Conservation (phyloP, 75 land plant genomes). For the Selaginella moellendorffii region DNA sequence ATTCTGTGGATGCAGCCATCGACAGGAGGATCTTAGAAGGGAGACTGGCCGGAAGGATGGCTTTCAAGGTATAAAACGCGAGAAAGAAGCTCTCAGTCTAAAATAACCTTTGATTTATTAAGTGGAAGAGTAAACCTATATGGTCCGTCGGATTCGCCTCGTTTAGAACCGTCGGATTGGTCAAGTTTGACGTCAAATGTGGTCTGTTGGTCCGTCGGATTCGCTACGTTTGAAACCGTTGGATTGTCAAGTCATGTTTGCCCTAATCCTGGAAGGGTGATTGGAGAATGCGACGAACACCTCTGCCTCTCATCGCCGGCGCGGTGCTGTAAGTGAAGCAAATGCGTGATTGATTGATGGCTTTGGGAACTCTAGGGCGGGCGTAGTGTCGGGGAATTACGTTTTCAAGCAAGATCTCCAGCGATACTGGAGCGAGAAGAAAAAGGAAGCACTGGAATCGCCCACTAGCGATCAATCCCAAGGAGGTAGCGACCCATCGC, state of each 20-base stretch:
- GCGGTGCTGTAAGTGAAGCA: background rate
- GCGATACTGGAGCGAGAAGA: background rate
- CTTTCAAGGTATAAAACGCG: slow-evolving; percentile 40
- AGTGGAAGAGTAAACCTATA: too few species aligned
- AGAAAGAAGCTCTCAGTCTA: too few species aligned
- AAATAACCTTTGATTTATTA: too few species aligned
- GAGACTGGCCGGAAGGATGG: slow-evolving; percentile 94
- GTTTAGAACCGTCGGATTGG: too few species aligned
- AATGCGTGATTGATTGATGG: background rate
- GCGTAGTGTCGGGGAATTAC: background rate
- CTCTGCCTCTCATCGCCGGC: background rate
- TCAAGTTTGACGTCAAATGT: too few species aligned
- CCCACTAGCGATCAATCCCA: background rate
- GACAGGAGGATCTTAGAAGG: slow-evolving; percentile 86
- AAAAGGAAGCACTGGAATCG: background rate
- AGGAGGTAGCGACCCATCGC: background rate
- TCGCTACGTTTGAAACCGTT: too few species aligned
- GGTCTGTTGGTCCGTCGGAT: too few species aligned
- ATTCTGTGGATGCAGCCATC: slow-evolving; percentile 93
- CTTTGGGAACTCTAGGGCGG: background rate
- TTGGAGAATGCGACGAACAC: background rate
- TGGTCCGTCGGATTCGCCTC: too few species aligned
- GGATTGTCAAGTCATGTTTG: too few species aligned
- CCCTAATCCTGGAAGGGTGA: too few species aligned
- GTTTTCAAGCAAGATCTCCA: background rate